Evolutionary conservation across 495 filamentous ascomycete species (phyloP), one percentile per base, ranked within the genome.

Genomic region (Hypomontagnella monticulosa): DNA sequence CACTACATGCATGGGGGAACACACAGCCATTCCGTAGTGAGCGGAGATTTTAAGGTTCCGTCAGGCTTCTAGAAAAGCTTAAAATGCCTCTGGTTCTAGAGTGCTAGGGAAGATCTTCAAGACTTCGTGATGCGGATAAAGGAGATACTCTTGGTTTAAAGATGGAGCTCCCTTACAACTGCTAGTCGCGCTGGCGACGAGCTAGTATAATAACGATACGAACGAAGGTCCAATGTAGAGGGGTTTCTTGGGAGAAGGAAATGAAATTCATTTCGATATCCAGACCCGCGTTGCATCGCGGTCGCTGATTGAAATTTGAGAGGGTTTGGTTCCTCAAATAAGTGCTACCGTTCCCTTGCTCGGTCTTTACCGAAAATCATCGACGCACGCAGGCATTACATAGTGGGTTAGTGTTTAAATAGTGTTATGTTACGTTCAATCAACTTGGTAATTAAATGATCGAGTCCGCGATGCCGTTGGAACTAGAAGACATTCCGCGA

Each of bases 51-150:
- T 54, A 49, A 38, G 50, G 50, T 61, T 66, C 63, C 57, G 56
- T 60, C 63, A 56, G 20, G 63, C 66, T 69, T 69, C 66, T 63
- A 69, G 66, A 69, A 69, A 63, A 63, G 44, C 55, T 54, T 56
- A 63, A 69, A 59, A 46, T 56, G 57, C 48, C 30, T 60, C 61
- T 57, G 33, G 38, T 43, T 52, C 40, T 51, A 44, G 38, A 38
- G 30, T 48, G 34, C 15, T 34, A 37, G n/a, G 12, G 11, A 37
- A 63, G 32, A 2, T 0, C n/a, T 46, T 32, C 14, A 44, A 11
- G 40, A 36, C 33, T 36, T 36, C 11, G 33, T 36, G 33, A n/a
- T n/a, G n/a, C n/a, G n/a, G n/a, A n/a, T n/a, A n/a, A n/a, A n/a
- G n/a, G n/a, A n/a, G n/a, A n/a, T n/a, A n/a, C n/a, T n/a, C n/a